Evolutionary conservation across 306 rosid genomes (phyloP), one percentile per base, ranked within the genome.

Genomic region (apple (Malus domestica)): DNA sequence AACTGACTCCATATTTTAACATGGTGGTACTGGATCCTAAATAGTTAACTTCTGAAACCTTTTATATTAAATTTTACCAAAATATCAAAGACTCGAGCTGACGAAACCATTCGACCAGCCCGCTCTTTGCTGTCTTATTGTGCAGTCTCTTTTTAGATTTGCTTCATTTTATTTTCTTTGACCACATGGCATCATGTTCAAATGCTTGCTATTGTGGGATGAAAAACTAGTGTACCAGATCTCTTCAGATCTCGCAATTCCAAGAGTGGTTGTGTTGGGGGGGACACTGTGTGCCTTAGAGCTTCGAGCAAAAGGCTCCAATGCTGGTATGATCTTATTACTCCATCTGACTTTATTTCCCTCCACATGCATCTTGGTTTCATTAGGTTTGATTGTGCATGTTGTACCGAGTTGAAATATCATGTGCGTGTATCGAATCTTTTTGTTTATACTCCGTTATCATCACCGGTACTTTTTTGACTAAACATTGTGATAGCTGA

Each of bases 241-340:
- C 73, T 92, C 97, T 1, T 85, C 87, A 73, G 92, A 88, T 79
- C 87, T 90, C 71, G 91, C 86, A 54, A 88, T 92, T 79, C 85
- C 82, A 84, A 90, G 98, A 85, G 92, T 95, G 66, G 90, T 95
- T 64, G 78, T 80, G 27, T 71, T 95, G 78, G 98, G 98, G 78
- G 98, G 98, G 67, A 92, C 97, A 49, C 88, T 95, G n/a, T 92
- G 65, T 82, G 97, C 98, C 72, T 67, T 95, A 80, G 97, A 95
- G 83, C 87, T 95, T 75, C 84, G 77, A 83, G 96, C 93, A 54
- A 93, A 95, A 76, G 97, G 91, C 84, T 42, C 65, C 74, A 82
- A 87, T 79, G 90, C 91, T 4, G 98, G 98, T 95, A 95, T 25
- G 74, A 63, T 51, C 59, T 59, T 40, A 10, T 72, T 27, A 73